Conservation (phyloP, 768 basidiomycete genomes). For the Gyrodon lividus region DNA sequence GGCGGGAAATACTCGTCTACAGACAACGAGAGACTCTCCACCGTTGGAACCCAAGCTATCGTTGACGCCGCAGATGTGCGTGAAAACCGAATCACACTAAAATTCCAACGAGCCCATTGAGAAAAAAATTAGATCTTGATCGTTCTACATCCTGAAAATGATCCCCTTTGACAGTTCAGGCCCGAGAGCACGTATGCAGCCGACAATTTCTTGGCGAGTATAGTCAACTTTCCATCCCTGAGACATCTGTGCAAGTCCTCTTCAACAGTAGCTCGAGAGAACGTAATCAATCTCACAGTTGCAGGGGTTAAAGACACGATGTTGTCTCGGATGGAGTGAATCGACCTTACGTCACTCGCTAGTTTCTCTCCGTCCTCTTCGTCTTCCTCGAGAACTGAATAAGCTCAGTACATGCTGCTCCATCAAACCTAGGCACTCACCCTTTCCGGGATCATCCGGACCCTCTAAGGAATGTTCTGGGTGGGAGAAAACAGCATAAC, state of each 20-base stretch:
- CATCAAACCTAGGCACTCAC: constrained; percentile 15
- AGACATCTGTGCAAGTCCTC: constrained; percentile 16
- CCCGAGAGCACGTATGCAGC: constrained; percentile 48
- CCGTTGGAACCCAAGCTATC: background rate
- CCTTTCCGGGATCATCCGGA: constrained; percentile 26
- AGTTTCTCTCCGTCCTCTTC: constrained; percentile 19
- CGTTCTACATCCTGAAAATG: constrained; percentile 31
- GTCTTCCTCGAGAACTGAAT: constrained; percentile 14
- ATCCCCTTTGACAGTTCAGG: constrained; percentile 41
- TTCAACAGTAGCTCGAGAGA: constrained; percentile 6
- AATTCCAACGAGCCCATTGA: background rate
- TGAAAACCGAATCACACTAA: background rate
- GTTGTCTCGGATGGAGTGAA: constrained; percentile 23
- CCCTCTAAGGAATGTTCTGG: constrained; percentile 52
- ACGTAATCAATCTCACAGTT: constrained; percentile 18
- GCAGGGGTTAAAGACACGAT: constrained; percentile 24
- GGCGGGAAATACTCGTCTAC: too few relatives aligned
- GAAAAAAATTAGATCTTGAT: background rate
- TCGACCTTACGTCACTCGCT: constrained; percentile 18
- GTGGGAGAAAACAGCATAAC: constrained; percentile 68
- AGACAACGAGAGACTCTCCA: too few relatives aligned
- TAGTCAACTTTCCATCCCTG: constrained; percentile 29
- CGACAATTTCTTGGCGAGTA: constrained; percentile 34
- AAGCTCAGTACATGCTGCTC: constrained; percentile 5
- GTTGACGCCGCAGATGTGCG: background rate